These are phyloP conservation scores for Tephrocybe sp. DNA, from an alignment of 768 basidiomycete genomes.

Conservation along the genomic window DNA sequence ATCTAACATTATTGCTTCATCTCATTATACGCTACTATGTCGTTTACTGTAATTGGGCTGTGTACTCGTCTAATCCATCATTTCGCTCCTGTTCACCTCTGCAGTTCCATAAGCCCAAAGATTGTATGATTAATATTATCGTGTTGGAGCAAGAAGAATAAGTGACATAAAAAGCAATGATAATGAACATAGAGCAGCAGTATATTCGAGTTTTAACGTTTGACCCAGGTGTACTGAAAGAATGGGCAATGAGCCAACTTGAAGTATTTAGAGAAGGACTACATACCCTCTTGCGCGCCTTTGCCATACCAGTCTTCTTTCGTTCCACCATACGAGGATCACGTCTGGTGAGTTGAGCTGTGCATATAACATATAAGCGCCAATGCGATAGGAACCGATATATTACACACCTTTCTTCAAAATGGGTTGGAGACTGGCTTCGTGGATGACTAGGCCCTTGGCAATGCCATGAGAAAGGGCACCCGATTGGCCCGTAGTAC, in stretches of 20 bases:
- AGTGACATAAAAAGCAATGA: no score
- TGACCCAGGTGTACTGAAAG: constrained; percentile 90
- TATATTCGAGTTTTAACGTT: constrained; percentile 59
- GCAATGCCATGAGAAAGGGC: constrained; percentile 79
- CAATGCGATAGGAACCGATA: constrained; percentile 9
- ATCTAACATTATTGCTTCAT: constrained; percentile 19
- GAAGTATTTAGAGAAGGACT: constrained; percentile 2
- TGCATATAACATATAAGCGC: constrained; percentile 3
- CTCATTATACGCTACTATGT: constrained; percentile 12
- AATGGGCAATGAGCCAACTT: constrained; percentile 10
- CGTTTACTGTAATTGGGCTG: constrained; percentile 6
- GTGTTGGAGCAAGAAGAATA: no score
- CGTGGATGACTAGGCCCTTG: constrained; percentile 71
- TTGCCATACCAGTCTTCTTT: constrained; percentile 92
- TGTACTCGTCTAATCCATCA: constrained; percentile 7
- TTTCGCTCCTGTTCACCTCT: neutral
- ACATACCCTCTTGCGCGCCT: constrained; percentile 90
- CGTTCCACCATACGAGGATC: constrained; percentile 98
- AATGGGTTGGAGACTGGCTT: constrained; percentile 60
- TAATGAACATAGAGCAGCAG: no score
- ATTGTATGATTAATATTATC: no score
- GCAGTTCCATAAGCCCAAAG: no score
- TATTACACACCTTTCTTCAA: constrained; percentile 67
- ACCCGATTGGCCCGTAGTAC: constrained; percentile 90
- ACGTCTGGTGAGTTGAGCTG: constrained; percentile 83